Evolutionary conservation across 305 asterid species (phyloP).

Genomic region (Fraxinus baroniana): DNA sequence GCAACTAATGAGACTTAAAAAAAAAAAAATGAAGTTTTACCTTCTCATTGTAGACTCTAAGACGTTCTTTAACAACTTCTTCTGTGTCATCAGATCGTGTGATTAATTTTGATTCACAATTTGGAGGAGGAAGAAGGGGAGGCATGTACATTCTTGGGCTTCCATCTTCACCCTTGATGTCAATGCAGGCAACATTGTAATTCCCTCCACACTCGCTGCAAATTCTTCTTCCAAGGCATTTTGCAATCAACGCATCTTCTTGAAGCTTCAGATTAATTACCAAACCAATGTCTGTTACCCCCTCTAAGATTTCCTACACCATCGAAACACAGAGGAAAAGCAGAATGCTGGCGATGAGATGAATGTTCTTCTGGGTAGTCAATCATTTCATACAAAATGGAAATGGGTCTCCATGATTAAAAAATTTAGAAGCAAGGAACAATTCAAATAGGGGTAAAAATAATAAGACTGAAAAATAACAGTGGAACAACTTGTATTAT

Average conservation of each 20-base stretch:
- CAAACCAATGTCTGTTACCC: constrained; percentile 82
- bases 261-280: constrained; percentile 87
- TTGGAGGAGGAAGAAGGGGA: constrained; percentile 93
- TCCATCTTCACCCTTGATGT: constrained; percentile 65
- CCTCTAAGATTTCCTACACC: constrained; percentile 83
- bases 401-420: not conserved
- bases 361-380: not conserved
- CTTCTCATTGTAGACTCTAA: constrained; percentile 70
- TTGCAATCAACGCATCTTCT: constrained; percentile 80
- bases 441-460: not conserved
- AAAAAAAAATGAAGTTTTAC: constrained; percentile 44
- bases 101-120: constrained; percentile 74
- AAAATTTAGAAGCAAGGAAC: not conserved
- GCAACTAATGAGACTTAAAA: not conserved
- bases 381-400: not conserved
- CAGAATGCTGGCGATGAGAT: not conserved
- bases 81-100: constrained; percentile 87
- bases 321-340: constrained; percentile 17
- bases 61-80: constrained; percentile 81
- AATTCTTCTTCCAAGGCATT: constrained; percentile 95
- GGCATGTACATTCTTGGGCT: constrained; percentile 78
- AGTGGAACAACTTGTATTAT: not conserved
- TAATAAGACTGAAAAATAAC: not conserved
- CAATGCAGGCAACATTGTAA: constrained; percentile 84
- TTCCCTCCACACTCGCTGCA: constrained; percentile 93